Percentiles rank a stretch among this genome's conserved stretches.
Conservation (phyloP, 768 basidiomycete species). For the Boletellus emodensis region DNA sequence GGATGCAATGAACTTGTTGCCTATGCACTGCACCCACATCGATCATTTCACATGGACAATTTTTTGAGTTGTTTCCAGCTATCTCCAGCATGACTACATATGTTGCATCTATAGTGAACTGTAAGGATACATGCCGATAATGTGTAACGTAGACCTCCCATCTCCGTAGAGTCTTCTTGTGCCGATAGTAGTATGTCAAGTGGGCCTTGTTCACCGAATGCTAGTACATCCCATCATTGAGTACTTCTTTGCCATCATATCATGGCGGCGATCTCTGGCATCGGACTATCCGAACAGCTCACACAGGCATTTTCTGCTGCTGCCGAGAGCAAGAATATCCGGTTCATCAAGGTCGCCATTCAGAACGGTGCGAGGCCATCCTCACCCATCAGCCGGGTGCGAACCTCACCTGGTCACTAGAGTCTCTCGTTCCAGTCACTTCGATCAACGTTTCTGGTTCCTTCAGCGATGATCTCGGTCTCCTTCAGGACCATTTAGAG, state of each 20-base stretch:
- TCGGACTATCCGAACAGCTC: conserved; percentile 58
- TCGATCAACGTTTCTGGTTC: conserved; percentile 47
- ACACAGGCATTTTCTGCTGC: conserved; percentile 54
- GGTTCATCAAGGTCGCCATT: conserved; percentile 79
- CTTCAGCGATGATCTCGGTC: conserved; percentile 58
- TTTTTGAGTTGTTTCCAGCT: conserved; percentile 13
- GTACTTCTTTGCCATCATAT: not conserved
- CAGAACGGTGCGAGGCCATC: conserved; percentile 54
- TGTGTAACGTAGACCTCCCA: conserved; percentile 30
- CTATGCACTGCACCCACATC: not conserved
- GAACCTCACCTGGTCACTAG: conserved; percentile 39
- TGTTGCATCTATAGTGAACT: conserved; percentile 33
- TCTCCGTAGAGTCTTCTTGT: conserved; percentile 16
- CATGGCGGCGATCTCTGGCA: conserved; percentile 78
- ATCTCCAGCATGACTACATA: conserved; percentile 24
- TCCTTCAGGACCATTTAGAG: conserved; percentile 55
- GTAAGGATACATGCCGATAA: conserved; percentile 33
- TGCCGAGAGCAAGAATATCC: conserved; percentile 43
- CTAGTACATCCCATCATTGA: not conserved
- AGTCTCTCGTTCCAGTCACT: conserved; percentile 61
- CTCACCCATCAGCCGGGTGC: conserved; percentile 5
- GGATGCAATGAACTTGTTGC: conserved; percentile 36
- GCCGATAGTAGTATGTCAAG: not conserved
- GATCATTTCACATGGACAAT: conserved; percentile 17
- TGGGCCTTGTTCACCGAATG: too few species aligned